Base-by-base conservation (phyloP, 2,329 filamentous ascomycete species). In the Colletotrichum euphorbiae region DNA sequence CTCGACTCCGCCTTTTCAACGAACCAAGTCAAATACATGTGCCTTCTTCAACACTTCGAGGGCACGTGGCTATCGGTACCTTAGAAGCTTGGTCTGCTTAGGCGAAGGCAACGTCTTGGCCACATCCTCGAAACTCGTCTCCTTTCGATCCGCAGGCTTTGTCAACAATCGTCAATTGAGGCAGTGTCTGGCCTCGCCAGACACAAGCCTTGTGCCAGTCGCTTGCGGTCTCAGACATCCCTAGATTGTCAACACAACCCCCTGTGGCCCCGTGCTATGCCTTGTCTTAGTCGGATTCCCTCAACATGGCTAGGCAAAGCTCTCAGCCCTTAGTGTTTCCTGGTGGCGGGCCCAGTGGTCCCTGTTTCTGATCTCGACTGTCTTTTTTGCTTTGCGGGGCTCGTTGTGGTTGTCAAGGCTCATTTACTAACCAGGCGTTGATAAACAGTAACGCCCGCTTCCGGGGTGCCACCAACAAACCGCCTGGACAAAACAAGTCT, bases 371-470 rank as follows among this genome's bases (percentile, higher is more conserved):
- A 24, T 28, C n/a, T 60, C 12, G 40, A 55, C 42, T 43, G 2
- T 21, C 36, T 40, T 52, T 40, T 62, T 21, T 72, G 48, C 38
- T 9, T 54, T 31, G 24, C 6, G 11, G 31, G 45, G 33, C 8
- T 61, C 9, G 21, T 65, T 21, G 21, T 54, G 36, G 61, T 64
- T 69, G 73, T 60, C 15, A 51, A 28, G 21, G 50, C 46, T 38
- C 42, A 28, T 38, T 50, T 74, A 73, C 79, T 79, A 69, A 73
- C 65, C 57, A 59, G 68, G 60, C 50, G 36, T 38, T 52, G 24
- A 42, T 64, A 17, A 60, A 69, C 71, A 88, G 85, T 74, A 87
- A 86, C 80, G 86, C 85, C 75, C 85, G 87, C 70, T 86, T 89
- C 74, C 84, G 87, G 77, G 85, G 86, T 76, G 82, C 82, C 74